These are phyloP conservation scores for Omphalotus guepiniiformis DNA, from an alignment of 768 basidiomycete species.

Conservation along the genomic window DNA sequence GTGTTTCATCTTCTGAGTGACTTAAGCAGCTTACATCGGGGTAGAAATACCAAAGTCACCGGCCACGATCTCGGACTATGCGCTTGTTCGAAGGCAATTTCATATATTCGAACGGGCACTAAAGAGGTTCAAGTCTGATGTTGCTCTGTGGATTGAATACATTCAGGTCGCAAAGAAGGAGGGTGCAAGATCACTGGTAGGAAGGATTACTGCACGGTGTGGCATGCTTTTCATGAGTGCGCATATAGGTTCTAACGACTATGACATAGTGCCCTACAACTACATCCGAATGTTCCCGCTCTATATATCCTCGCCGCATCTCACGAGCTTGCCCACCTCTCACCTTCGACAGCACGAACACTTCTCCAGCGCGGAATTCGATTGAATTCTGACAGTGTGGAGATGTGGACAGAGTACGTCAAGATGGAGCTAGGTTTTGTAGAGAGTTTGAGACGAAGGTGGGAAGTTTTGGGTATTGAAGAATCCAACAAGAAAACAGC, in stretches of 20 bases:
- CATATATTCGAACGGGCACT: constrained; percentile 90
- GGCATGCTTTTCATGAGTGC: constrained; percentile 19
- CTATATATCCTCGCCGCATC: constrained; percentile 83
- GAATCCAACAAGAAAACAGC: constrained; percentile 19
- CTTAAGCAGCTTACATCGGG: neutral
- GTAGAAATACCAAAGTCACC: constrained; percentile 42
- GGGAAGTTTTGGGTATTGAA: constrained; percentile 73
- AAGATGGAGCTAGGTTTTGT: constrained; percentile 87
- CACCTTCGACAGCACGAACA: constrained; percentile 76
- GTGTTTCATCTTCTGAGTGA: constrained; percentile 17
- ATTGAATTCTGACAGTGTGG: constrained; percentile 63
- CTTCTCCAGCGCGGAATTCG: constrained; percentile 84
- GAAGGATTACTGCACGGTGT: constrained; percentile 77
- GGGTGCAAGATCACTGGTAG: constrained; percentile 74
- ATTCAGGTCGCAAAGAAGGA: constrained; percentile 80
- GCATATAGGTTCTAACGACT: neutral
- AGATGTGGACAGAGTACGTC: constrained; percentile 88
- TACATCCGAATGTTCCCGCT: constrained; percentile 74
- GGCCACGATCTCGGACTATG: constrained; percentile 76
- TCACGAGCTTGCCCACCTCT: constrained; percentile 73
- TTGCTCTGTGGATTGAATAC: constrained; percentile 87
- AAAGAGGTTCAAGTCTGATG: constrained; percentile 83
- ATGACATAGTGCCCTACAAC: constrained; percentile 66
- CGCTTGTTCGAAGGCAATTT: constrained; percentile 79
- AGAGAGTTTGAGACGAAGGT: constrained; percentile 73